phyloP scores from a whole-genome alignment of 176 grass and related monocot species.

The Carex kokanica region DNA sequence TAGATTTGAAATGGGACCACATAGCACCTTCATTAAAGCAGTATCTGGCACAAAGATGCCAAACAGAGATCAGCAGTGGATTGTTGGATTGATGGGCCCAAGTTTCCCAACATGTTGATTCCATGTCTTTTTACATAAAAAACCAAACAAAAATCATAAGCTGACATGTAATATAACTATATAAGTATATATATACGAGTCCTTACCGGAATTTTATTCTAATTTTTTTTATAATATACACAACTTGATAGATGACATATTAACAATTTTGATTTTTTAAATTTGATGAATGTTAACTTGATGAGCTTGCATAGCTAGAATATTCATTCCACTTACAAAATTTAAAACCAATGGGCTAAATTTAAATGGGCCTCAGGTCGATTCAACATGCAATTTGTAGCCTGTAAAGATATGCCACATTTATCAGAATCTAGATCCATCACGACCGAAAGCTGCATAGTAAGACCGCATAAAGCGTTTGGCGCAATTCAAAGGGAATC shows the following conservation, averaged over 20 bases:
- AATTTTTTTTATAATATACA: not conserved
- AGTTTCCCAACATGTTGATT: not conserved
- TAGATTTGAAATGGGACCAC: slow-evolving; percentile 1
- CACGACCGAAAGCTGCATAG: slow-evolving; percentile 6
- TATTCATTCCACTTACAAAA: not conserved
- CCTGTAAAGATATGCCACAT: not conserved
- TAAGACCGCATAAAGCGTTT: slow-evolving; percentile 1
- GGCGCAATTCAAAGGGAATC: slow-evolving; percentile 25
- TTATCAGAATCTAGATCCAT: not conserved
- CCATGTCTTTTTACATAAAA: not conserved
- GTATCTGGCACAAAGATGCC: not conserved
- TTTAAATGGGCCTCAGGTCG: not conserved
- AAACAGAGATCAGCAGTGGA: not conserved
- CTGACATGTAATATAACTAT: not conserved
- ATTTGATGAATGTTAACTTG: not conserved
- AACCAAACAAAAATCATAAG: not conserved
- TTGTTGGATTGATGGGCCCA: not conserved
- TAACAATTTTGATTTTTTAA: not conserved
- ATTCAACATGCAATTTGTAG: not conserved
- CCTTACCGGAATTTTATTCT: not conserved
- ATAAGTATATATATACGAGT: not conserved
- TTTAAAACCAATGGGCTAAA: not conserved
- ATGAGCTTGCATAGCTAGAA: not conserved
- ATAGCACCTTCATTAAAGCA: not conserved
- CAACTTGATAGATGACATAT: not conserved